Percentiles rank a stretch among this genome's conserved stretches.
Evolutionary conservation across 257 asterid species (phyloP).

Genomic region (Solanum habrochaites): DNA sequence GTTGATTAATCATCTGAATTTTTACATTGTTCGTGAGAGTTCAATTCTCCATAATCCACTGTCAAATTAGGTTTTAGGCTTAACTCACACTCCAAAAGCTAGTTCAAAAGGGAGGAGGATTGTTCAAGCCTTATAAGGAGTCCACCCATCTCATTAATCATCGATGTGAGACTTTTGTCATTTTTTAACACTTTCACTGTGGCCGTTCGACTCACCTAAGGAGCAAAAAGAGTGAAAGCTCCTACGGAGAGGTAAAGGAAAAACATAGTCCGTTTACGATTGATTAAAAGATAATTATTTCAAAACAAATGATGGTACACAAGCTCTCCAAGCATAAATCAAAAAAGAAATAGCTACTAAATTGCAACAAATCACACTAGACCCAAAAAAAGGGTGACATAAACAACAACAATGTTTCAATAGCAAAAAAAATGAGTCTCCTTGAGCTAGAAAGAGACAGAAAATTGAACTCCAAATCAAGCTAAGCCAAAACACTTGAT

Average conservation of each 20-base stretch:
- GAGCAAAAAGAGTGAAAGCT: background rate
- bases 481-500: slow-evolving; percentile 7
- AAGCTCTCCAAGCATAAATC: background rate
- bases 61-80: too few species aligned
- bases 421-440: background rate
- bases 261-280: background rate
- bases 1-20: background rate
- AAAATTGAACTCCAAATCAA: background rate
- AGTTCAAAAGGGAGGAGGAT: too few species aligned
- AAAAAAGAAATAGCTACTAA: background rate
- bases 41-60: too few species aligned
- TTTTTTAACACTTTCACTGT: too few species aligned
- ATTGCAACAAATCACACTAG: background rate
- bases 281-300: background rate
- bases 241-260: too few species aligned
- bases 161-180: too few species aligned
- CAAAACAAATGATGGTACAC: background rate
- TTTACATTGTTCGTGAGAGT: background rate
- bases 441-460: background rate
- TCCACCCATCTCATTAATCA: too few species aligned
- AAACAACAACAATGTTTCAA: background rate
- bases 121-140: too few species aligned
- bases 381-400: background rate
- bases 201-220: too few species aligned
- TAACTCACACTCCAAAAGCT: too few species aligned